These are phyloP conservation scores for Castanopsis chinensis DNA, from an alignment of 306 rosid species.

Conservation along the genomic window DNA sequence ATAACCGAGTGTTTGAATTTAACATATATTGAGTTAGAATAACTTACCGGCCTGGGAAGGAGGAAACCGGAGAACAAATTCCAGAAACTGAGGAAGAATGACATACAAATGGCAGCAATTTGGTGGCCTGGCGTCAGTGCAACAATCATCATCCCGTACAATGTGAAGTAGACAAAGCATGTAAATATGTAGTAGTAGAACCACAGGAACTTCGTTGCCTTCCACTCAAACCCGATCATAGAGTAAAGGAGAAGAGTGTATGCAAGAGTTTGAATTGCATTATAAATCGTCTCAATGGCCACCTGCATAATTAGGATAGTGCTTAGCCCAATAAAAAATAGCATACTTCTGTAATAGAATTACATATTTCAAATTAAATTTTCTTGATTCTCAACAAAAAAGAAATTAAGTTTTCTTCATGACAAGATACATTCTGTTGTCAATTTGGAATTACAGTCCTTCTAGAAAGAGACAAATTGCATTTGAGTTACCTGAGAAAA, in stretches of 20 bases:
- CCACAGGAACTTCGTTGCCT: conserved; percentile 45
- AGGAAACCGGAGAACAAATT: conserved; percentile 83
- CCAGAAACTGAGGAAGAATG: conserved; percentile 76
- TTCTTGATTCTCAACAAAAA: not conserved
- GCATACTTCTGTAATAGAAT: not conserved
- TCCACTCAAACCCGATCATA: conserved; percentile 71
- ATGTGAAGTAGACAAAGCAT: conserved; percentile 64
- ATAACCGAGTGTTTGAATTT: not conserved
- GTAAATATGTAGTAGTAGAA: conserved; percentile 73
- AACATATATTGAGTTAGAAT: not conserved
- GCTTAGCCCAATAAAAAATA: not conserved
- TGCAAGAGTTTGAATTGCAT: conserved; percentile 41
- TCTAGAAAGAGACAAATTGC: not conserved
- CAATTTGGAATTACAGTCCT: not conserved
- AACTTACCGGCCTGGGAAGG: conserved; percentile 65
- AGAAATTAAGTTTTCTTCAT: not conserved
- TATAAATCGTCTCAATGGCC: conserved; percentile 63
- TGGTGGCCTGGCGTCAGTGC: conserved; percentile 71
- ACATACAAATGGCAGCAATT: conserved; percentile 61
- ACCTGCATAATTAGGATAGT: conserved; percentile 43
- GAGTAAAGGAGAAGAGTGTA: conserved; percentile 47
- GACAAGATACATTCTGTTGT: not conserved
- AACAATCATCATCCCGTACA: conserved; percentile 78
- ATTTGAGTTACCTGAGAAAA: conserved; percentile 55
- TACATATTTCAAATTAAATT: not conserved